Evolutionary conservation across 495 filamentous ascomycete genomes (phyloP), one percentile per base, ranked within the genome.

Genomic region (Elaphomyces granulatus): DNA sequence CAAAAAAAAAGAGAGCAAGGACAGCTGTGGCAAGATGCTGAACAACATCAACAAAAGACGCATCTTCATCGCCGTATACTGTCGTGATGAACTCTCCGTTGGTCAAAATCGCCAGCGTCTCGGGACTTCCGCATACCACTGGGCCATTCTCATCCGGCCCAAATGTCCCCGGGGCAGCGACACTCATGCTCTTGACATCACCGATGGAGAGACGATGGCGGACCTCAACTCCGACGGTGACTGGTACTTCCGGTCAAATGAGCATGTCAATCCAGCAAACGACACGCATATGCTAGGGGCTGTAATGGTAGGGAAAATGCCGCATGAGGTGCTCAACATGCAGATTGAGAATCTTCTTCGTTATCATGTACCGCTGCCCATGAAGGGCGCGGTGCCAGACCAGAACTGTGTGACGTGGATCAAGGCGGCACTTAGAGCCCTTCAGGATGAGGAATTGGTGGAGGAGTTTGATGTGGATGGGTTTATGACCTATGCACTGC

Each of bases 351-450:
- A 15, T 8, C n/a, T 15, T 31, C 21, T 49, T 0, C 10, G 23
- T 21, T n/a, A n/a, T n/a, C 15, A 15, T 7, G 41, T 49, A 17
- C 32, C 33, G 15, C 31, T 49, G 9, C 43, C 47, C 15, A 26
- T 26, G 15, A 41, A 26, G 37, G 41, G 18, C 20, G 34, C 26
- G 14, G 14, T 34, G 10, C 20, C 17, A n/a, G 40, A 47, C 15
- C 28, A 46, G 41, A 45, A 45, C 12, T 47, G 40, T 20, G 44
- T 47, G n/a, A 53, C 33, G 30, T 47, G 47, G 49, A 43, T 37
- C 20, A 47, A 20, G 21, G 19, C 14, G 10, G 47, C 42, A 9
- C 38, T 47, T 26, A 8, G 7, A 12, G 40, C 36, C 17, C 38
- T 49, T 8, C 33, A 32, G 20, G 15, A 31, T 8, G 15, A 31